Percentiles rank a stretch among this genome's conserved stretches.
Evolutionary conservation across 2,329 filamentous ascomycete genomes (phyloP).

Genomic region (Penicillium sp.): DNA sequence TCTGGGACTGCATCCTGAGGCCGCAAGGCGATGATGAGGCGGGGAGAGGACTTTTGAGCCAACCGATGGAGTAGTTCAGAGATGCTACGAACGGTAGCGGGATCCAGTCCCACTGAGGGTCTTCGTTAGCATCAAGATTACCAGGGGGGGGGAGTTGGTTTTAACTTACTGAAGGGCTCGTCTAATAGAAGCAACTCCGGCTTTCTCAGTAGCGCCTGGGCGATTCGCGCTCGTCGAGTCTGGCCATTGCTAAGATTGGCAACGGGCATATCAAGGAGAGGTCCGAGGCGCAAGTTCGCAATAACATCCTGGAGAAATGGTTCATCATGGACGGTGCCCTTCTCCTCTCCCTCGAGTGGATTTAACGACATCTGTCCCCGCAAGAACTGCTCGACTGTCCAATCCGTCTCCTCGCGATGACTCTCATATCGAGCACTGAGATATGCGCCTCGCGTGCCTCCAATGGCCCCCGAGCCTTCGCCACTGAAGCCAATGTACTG

Average conservation of each 20-base stretch:
- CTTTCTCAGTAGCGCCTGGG: conserved; percentile 72
- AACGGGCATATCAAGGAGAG: conserved; percentile 75
- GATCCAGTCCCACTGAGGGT: conserved; percentile 84
- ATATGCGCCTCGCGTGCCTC: conserved; percentile 65
- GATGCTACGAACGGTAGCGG: conserved; percentile 69
- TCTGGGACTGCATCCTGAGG: conserved; percentile 84
- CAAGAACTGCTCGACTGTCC: conserved; percentile 76
- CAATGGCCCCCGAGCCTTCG: conserved; percentile 56
- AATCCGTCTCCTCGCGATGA: conserved; percentile 79
- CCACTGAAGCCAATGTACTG: conserved; percentile 88
- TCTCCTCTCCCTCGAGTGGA: conserved; percentile 56
- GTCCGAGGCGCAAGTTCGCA: conserved; percentile 64
- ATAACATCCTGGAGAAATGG: conserved; percentile 62
- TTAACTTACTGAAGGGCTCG: conserved; percentile 72
- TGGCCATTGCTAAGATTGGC: conserved; percentile 92
- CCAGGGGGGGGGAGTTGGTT: too few species aligned
- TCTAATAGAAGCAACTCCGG: conserved; percentile 84
- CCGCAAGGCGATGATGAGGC: conserved; percentile 72
- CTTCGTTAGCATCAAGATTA: too few species aligned
- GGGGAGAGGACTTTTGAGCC: conserved; percentile 63
- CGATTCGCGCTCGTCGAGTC: conserved; percentile 80
- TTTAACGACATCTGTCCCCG: conserved; percentile 81
- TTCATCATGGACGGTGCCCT: conserved; percentile 51
- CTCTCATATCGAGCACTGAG: conserved; percentile 89
- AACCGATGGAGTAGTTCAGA: conserved; percentile 68